A percentile compares a stretch with the other conserved stretches of the same genome.
phyloP scores from a whole-genome alignment of 352 stramenopile genomes.

The Ophiocytium majus region DNA sequence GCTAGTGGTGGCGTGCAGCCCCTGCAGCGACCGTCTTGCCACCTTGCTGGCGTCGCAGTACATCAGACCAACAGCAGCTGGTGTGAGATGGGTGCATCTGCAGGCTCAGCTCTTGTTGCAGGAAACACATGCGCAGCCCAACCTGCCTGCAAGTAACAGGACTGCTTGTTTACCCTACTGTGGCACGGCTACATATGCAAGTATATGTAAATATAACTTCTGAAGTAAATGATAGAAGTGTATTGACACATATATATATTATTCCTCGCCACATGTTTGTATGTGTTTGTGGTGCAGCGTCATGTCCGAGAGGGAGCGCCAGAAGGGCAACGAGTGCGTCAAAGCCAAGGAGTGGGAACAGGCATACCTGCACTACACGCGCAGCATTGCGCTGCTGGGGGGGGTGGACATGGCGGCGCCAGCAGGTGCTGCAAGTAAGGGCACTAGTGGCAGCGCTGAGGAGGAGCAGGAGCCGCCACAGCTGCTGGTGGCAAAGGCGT shows the following conservation, averaged over 20 bases:
- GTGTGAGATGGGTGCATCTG: no score
- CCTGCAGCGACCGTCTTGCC: no score
- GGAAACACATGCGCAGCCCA: no score
- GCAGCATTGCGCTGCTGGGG: constrained; percentile 8
- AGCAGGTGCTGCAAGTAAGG: no score
- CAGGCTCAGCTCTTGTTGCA: no score
- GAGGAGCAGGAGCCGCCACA: no score
- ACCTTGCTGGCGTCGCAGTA: no score
- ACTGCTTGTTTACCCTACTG: no score
- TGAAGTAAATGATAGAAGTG: not conserved
- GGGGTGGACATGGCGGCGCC: no score
- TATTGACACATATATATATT: not conserved
- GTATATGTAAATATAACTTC: not conserved
- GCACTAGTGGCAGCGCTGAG: not conserved
- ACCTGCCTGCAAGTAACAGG: no score
- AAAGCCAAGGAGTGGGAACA: constrained; percentile 25
- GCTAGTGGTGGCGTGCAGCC: no score
- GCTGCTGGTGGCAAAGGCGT: constrained; percentile 8
- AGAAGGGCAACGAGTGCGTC: constrained; percentile 52
- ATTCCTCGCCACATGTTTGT: not conserved
- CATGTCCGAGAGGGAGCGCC: constrained; percentile 27
- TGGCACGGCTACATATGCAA: not conserved
- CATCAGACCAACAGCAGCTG: no score
- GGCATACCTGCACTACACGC: constrained; percentile 29
- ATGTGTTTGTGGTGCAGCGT: not conserved